Evolutionary conservation across 176 grass and related monocot species (phyloP), one percentile per base, ranked within the genome.

Genomic region (Cenchrus fungigraminus): DNA sequence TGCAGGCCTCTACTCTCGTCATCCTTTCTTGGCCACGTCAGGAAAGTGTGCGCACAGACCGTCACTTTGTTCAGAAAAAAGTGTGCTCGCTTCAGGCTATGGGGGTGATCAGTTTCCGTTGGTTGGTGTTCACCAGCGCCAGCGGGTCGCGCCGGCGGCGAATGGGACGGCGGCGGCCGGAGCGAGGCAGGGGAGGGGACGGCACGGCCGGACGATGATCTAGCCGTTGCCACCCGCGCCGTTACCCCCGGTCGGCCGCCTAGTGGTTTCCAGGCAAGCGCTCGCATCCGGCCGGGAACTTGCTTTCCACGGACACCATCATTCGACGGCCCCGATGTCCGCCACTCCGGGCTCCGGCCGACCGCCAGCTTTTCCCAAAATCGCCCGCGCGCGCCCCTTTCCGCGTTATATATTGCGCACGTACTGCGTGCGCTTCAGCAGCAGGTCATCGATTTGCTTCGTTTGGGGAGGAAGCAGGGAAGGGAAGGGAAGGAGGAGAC

Each of bases 281-380:
- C 17, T 22, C 22, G 44, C 45, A 7, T 19, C 4, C 54, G 15
- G 15, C 44, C 10, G 40, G 42, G 17, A 4, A 0, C 65, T 52
- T 59, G 63, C 83, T 85, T 85, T 78, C 51, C 59, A 13, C 40
- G 9, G 44, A 57, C 83, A 71, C 65, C 44, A 85, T 79, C 65
- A 85, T 85, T 52, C 34, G 53, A 4, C 42, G 15, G 74, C 74
- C 13, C 52, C 19, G 5, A 28, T 85, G 62, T 50, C 80, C 6
- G 77, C 76, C 55, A 58, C 72, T 54, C 63, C 49, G 49, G 49
- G 37, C 37, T 40, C 49, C 49, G 49, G 7, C 45, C 45, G 8
- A 5, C 61, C 77, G 45, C 61, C 77, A 66, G 10, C 77, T 65
- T 79, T 65, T 28, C 49, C 43, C 0, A 52, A 79, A 32, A 17